Percentiles rank a stretch among this genome's conserved stretches.
These are phyloP conservation scores for Citrus sp. DNA, from an alignment of 345 rosid genomes.

Conservation along the genomic window DNA sequence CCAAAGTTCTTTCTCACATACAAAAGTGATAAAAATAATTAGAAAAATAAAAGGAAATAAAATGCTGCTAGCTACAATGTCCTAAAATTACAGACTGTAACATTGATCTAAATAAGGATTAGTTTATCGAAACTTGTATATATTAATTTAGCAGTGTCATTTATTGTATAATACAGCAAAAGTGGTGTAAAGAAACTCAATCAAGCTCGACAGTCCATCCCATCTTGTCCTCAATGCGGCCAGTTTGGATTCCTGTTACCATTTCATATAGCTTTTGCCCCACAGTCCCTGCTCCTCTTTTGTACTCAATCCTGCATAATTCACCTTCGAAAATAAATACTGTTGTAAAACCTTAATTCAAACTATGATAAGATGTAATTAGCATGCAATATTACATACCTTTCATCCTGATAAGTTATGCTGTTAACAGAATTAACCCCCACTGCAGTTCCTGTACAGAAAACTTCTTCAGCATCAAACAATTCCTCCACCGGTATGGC, in stretches of 20 bases:
- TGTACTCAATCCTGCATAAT: constrained; percentile 33
- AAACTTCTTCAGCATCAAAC: constrained; percentile 44
- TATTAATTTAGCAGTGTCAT: too few relatives aligned
- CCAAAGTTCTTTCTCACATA: not conserved
- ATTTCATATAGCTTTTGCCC: constrained; percentile 20
- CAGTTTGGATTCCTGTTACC: constrained; percentile 39
- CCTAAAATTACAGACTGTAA: too few relatives aligned
- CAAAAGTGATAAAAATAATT: not conserved
- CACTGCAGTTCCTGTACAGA: constrained; percentile 53
- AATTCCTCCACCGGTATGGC: constrained; percentile 28
- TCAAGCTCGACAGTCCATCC: not conserved
- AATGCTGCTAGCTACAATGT: too few relatives aligned
- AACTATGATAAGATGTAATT: not conserved
- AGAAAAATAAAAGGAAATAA: too few relatives aligned
- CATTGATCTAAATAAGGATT: too few relatives aligned
- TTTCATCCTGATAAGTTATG: constrained; percentile 29
- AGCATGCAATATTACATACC: constrained; percentile 6
- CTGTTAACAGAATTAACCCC: constrained; percentile 33
- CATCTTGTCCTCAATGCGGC: constrained; percentile 36
- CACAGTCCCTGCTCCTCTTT: constrained; percentile 20
- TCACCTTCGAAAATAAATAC: not conserved
- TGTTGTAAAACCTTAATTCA: not conserved
- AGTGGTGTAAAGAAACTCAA: not conserved
- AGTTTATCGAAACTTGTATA: too few relatives aligned
- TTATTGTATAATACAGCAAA: not conserved